Conservation (phyloP, 306 rosid genomes). For the Betula pendula region DNA sequence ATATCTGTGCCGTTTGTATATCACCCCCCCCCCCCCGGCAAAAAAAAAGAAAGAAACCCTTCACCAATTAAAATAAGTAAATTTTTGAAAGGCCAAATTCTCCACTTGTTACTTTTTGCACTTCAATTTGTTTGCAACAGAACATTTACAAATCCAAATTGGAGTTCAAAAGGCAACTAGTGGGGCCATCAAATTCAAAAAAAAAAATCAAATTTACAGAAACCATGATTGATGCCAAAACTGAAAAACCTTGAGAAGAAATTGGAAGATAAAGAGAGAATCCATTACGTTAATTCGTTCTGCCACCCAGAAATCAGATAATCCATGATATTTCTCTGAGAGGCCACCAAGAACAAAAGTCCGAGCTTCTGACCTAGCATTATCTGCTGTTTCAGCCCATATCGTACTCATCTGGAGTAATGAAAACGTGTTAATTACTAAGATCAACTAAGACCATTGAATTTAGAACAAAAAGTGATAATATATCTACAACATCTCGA, state of each 20-base stretch:
- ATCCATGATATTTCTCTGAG: constrained; percentile 77
- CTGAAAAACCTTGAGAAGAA: constrained; percentile 7
- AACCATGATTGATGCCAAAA: background rate
- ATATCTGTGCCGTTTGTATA: no score
- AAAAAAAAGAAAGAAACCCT: no score
- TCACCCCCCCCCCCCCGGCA: no score
- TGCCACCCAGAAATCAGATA: constrained; percentile 76
- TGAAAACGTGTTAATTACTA: background rate
- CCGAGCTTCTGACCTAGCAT: constrained; percentile 92
- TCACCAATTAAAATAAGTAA: no score
- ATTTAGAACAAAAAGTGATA: constrained; percentile 22
- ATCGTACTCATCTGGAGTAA: constrained; percentile 82
- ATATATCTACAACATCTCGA: constrained; percentile 8
- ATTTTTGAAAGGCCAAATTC: no score
- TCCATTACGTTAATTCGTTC: constrained; percentile 80
- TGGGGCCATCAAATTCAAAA: background rate
- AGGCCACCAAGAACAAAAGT: constrained; percentile 89
- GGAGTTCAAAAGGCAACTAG: background rate
- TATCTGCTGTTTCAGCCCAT: constrained; percentile 99
- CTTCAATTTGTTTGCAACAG: no score
- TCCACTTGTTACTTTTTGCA: no score
- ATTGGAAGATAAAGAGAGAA: constrained; percentile 23
- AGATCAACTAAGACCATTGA: background rate
- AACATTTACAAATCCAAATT: background rate
- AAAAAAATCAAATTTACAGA: no score